Evolutionary conservation across 208 protist species (phyloP).

Genomic region (Trypanosoma conorhini): DNA sequence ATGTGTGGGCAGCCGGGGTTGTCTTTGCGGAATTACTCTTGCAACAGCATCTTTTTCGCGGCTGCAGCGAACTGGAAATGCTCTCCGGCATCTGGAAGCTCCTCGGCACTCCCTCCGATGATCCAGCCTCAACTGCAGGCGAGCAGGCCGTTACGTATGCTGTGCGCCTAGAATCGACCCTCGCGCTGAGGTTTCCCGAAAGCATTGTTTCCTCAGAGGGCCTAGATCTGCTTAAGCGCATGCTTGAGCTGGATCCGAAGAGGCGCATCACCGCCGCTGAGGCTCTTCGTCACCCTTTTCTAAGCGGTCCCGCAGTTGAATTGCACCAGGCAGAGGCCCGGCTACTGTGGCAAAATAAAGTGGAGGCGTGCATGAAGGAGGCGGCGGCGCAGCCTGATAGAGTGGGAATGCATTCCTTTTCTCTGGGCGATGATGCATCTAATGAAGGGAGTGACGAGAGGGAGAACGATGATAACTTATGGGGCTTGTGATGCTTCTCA

Average conservation of each 20-base stretch:
- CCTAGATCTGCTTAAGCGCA: slow-evolving; percentile 63
- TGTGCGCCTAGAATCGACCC: slow-evolving; percentile 37
- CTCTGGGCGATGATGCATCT: neutral
- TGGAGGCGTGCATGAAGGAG: slow-evolving; percentile 29
- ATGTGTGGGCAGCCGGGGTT: slow-evolving; percentile 87
- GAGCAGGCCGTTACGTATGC: slow-evolving; percentile 12
- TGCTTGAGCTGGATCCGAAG: slow-evolving; percentile 58
- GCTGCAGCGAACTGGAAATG: slow-evolving; percentile 68
- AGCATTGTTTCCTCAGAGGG: slow-evolving; percentile 53
- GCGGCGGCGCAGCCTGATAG: slow-evolving; percentile 4
- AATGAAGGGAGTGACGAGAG: slow-evolving; percentile 2
- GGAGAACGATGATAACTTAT: neutral
- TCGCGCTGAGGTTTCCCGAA: slow-evolving; percentile 62
- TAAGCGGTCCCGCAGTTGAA: slow-evolving; percentile 25
- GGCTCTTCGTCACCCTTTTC: slow-evolving; percentile 70
- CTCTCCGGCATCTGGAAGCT: slow-evolving; percentile 83
- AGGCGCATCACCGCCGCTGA: slow-evolving; percentile 57
- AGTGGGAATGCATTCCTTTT: slow-evolving; percentile 33
- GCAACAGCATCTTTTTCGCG: slow-evolving; percentile 71
- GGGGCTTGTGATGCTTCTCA: neutral
- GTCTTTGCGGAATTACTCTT: slow-evolving; percentile 87
- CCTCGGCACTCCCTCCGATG: slow-evolving; percentile 45
- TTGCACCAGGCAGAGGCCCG: slow-evolving; percentile 39
- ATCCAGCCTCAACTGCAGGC: neutral
- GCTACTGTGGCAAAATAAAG: slow-evolving; percentile 49